Conservation (phyloP, 1,284 basidiomycete species). For the Trichosporon ovoides region DNA sequence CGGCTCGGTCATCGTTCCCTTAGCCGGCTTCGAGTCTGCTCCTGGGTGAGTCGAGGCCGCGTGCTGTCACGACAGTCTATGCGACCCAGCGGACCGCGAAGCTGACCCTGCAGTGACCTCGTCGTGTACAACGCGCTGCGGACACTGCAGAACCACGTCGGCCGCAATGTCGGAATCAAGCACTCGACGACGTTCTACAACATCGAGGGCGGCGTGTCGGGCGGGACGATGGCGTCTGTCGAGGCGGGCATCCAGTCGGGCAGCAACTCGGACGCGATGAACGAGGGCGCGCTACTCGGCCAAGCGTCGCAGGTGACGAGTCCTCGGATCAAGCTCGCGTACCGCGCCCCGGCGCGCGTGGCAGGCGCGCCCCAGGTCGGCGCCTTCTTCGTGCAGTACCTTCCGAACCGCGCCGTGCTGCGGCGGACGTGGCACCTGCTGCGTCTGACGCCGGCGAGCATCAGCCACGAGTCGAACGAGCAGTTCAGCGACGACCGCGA, state of each 20-base stretch:
- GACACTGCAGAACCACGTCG: constrained; percentile 41
- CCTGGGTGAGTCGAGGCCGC: constrained; percentile 52
- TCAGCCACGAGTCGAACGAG: constrained; percentile 5
- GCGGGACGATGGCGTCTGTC: constrained; percentile 62
- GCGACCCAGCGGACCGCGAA: not conserved
- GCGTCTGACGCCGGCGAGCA: constrained; percentile 37
- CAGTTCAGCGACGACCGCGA: constrained; percentile 9
- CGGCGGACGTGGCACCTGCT: constrained; percentile 73
- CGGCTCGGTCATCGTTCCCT: constrained; percentile 62
- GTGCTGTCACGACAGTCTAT: not conserved
- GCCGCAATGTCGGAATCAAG: constrained; percentile 44
- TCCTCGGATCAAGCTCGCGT: constrained; percentile 4
- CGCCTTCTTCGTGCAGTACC: constrained; percentile 59
- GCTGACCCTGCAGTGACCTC: constrained; percentile 51
- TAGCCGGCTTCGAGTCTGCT: constrained; percentile 66
- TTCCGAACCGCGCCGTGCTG: constrained; percentile 62
- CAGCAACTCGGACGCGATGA: constrained; percentile 38
- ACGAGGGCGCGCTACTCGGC: constrained; percentile 26
- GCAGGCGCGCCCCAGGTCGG: constrained; percentile 46
- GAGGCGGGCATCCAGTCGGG: constrained; percentile 49
- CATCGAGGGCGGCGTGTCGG: constrained; percentile 57
- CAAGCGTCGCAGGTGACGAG: not conserved
- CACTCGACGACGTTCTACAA: constrained; percentile 54
- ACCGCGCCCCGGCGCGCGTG: constrained; percentile 10
- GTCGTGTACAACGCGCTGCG: constrained; percentile 57